Evolutionary conservation across 352 stramenopile species (phyloP), one percentile per base, ranked within the genome.

Genomic region (Elongisporangium undulatum): DNA sequence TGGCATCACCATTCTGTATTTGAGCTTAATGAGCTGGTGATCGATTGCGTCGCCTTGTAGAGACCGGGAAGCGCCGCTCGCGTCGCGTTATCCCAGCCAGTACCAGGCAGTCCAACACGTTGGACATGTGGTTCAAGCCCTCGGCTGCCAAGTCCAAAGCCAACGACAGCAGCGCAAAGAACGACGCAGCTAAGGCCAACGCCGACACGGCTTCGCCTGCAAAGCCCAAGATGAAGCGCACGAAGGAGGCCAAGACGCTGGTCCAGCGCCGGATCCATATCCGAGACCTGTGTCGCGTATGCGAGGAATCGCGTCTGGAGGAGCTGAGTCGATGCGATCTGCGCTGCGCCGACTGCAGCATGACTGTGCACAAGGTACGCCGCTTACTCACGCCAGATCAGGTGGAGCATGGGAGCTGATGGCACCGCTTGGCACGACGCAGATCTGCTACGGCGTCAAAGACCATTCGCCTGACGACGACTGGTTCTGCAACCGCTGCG

Each of bases 251-350:
- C 10, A 80, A 74, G 56, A 82, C 81, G 50, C 73, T 91, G n/a
- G 68, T 85, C 34, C 82, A 91, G 72, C 79, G 82, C 22, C 77
- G 81, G 19, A 91, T 91, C 49, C 69, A 85, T 56, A 73, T 90
- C 58, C 86, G 72, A 20, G 77, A 90, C 59, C 64, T 77, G 49
- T 92, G 82, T 54, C 82, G 77, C 29, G 82, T 90, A 12, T 92
- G 79, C 39, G 76, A 82, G 20, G 72, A 56, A 45, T 74, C 71
- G 56, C 85, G 76, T 50, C 74, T 72, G 5, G 76, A 87, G n/a
- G 71, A 72, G 15, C 63, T 59, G 12, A 69, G 63, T 55, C 68
- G 82, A 12, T 91, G 82, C 26, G 79, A 89, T 55, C 56, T 86
- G 59, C 80, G 81, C 58, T 91, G 82, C 39, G 60, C 68, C 19